A percentile compares a stretch with the other conserved stretches of the same genome.
Evolutionary conservation across 1,284 basidiomycete species (phyloP).

Genomic region (Austropuccinia psidii): DNA sequence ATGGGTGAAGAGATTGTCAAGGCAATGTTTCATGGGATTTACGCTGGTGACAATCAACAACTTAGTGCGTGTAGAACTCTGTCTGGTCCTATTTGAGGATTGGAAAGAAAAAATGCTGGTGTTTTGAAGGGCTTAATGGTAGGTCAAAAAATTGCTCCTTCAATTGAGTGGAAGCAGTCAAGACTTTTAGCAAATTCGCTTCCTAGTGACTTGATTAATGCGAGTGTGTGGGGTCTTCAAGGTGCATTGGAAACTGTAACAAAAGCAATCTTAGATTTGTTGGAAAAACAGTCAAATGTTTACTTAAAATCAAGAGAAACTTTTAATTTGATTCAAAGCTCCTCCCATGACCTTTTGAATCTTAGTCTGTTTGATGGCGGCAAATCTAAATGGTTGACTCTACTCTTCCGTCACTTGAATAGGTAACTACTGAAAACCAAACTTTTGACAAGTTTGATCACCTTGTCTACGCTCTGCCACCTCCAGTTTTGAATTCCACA

Average conservation of each 20-base stretch:
- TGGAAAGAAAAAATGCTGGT: slow-evolving; percentile 63
- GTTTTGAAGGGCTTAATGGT: slow-evolving; percentile 60
- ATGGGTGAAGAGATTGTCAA: slow-evolving; percentile 70
- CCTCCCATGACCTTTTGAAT: slow-evolving; percentile 45
- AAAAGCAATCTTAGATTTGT: slow-evolving; percentile 53
- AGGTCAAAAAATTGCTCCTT: slow-evolving; percentile 38
- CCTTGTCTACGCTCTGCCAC: slow-evolving; percentile 40
- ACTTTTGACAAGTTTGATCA: slow-evolving; percentile 4
- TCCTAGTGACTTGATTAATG: slow-evolving; percentile 38
- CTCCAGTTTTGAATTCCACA: slow-evolving; percentile 41
- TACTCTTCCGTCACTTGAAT: not conserved
- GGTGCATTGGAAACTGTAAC: slow-evolving; percentile 69
- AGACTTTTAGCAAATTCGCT: not conserved
- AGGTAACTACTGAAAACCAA: not conserved
- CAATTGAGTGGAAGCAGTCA: slow-evolving; percentile 26
- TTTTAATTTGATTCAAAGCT: slow-evolving; percentile 49
- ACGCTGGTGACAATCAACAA: slow-evolving; percentile 69
- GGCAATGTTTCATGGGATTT: slow-evolving; percentile 84
- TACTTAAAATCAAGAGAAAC: slow-evolving; percentile 53
- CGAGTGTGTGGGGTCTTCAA: slow-evolving; percentile 69
- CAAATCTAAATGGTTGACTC: no score
- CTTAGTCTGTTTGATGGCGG: slow-evolving; percentile 39
- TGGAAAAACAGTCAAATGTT: slow-evolving; percentile 57
- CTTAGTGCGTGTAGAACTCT: slow-evolving; percentile 65
- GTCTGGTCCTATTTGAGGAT: slow-evolving; percentile 65